Percentiles rank a stretch among this genome's conserved stretches.
phyloP scores from a whole-genome alignment of 2,329 filamentous ascomycete species.

The Nothophoma quercina region DNA sequence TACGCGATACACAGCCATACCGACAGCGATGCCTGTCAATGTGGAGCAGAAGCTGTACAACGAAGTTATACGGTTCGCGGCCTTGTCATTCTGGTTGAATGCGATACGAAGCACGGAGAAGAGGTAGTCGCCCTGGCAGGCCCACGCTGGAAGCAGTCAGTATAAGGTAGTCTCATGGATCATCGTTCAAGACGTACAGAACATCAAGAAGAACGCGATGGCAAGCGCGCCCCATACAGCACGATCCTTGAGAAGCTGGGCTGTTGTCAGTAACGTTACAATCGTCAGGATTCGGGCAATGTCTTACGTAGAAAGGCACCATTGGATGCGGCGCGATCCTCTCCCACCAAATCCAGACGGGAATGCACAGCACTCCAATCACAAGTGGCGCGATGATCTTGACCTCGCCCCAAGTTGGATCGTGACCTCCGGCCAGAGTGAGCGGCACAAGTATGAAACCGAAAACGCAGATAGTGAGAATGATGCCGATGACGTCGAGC shows the following conservation, averaged over 20 bases:
- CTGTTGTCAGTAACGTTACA: neutral
- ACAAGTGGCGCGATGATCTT: conserved; percentile 61
- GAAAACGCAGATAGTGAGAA: conserved; percentile 56
- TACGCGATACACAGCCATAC: conserved; percentile 62
- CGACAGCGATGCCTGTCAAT: conserved; percentile 64
- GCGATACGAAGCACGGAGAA: conserved; percentile 68
- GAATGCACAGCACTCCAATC: conserved; percentile 59
- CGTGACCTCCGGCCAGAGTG: conserved; percentile 61
- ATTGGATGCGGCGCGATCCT: conserved; percentile 59
- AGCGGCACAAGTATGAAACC: conserved; percentile 60
- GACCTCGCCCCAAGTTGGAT: conserved; percentile 59
- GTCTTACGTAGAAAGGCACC: conserved; percentile 62
- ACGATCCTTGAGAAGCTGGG: conserved; percentile 65
- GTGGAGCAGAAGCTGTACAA: conserved; percentile 68
- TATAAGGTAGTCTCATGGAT: no score
- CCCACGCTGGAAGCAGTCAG: conserved; percentile 10
- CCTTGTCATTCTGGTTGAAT: conserved; percentile 65
- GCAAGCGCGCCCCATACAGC: conserved; percentile 68
- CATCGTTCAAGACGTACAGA: conserved; percentile 8
- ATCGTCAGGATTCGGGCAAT: neutral
- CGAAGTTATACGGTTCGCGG: conserved; percentile 66
- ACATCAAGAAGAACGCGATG: conserved; percentile 53
- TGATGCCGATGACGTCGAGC: conserved; percentile 61
- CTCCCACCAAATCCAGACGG: conserved; percentile 64
- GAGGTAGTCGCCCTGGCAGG: conserved; percentile 69